Evolutionary conservation across 176 grass and related monocot species (phyloP).

Genomic region (Cenchrus fungigraminus): DNA sequence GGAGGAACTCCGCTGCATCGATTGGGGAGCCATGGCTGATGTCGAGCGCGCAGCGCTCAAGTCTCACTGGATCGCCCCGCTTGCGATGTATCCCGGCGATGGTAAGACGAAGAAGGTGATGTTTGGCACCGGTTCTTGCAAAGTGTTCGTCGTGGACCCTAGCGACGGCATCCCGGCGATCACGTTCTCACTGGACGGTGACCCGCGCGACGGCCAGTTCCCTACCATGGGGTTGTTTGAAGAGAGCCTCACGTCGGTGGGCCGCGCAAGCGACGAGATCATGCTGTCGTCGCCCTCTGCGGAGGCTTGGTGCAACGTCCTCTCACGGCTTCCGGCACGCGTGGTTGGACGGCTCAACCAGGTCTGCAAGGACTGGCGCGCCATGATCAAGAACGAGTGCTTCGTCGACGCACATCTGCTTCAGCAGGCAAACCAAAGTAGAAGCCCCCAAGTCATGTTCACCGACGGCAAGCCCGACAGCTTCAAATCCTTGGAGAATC

Average conservation of each 20-base stretch:
- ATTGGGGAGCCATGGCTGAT: neutral
- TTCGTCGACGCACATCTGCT: neutral
- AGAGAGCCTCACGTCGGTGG: conserved; percentile 9
- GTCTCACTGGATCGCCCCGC: neutral
- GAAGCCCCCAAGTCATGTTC: neutral
- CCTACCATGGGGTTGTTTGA: neutral
- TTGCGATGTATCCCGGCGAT: neutral
- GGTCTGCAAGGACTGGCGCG: conserved; percentile 17
- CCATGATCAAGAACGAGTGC: neutral
- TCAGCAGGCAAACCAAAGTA: neutral
- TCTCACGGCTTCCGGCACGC: neutral
- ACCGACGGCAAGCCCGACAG: neutral
- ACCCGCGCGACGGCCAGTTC: neutral
- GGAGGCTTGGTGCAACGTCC: neutral
- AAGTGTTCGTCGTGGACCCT: neutral
- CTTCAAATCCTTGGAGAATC: neutral
- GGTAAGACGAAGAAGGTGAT: neutral
- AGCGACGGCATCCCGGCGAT: neutral
- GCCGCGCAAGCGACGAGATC: neutral
- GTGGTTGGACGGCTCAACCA: neutral
- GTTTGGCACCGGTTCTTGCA: neutral
- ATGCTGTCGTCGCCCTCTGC: neutral
- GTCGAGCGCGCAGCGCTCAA: neutral
- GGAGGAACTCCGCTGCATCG: conserved; percentile 20
- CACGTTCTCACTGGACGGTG: neutral